phyloP scores from a whole-genome alignment of 164 flowering plant species.

The Annona cherimola region DNA sequence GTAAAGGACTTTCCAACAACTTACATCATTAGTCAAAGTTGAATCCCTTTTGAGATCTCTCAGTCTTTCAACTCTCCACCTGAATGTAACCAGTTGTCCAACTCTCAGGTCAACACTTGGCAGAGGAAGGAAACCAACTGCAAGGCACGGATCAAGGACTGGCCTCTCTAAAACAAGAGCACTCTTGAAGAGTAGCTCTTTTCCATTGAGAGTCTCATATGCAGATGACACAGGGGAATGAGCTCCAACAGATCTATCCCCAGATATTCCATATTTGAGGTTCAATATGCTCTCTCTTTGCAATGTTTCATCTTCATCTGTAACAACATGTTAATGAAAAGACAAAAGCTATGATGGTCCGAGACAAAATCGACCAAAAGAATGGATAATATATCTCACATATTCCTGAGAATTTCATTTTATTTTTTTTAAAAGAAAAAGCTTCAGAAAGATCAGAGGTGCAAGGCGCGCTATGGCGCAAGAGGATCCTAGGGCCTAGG shows the following conservation, averaged over 20 bases:
- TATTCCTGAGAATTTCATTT: no score
- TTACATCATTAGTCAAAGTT: constrained; percentile 44
- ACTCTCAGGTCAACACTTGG: constrained; percentile 79
- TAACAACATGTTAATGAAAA: constrained; percentile 6
- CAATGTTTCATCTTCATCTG: constrained; percentile 44
- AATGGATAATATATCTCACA: no score
- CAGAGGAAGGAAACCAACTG: constrained; percentile 96
- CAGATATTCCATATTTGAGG: constrained; percentile 65
- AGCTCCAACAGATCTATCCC: constrained; percentile 74
- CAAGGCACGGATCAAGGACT: constrained; percentile 82
- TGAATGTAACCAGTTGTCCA: constrained; percentile 80
- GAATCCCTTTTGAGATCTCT: constrained; percentile 47
- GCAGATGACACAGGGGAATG: constrained; percentile 54
- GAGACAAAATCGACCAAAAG: no score
- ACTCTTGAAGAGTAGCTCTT: constrained; percentile 60
- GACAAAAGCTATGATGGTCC: no score
- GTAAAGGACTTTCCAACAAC: constrained; percentile 17
- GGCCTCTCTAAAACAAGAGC: constrained; percentile 76
- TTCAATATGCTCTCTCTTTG: constrained; percentile 61
- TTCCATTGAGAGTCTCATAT: constrained; percentile 18
- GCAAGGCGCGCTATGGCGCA: no score
- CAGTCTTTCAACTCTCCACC: constrained; percentile 91
- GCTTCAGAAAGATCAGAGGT: no score
- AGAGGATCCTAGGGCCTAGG: no score
- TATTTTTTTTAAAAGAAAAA: no score